Conservation (phyloP, 495 filamentous ascomycete species). For the Talaromyces liani region DNA sequence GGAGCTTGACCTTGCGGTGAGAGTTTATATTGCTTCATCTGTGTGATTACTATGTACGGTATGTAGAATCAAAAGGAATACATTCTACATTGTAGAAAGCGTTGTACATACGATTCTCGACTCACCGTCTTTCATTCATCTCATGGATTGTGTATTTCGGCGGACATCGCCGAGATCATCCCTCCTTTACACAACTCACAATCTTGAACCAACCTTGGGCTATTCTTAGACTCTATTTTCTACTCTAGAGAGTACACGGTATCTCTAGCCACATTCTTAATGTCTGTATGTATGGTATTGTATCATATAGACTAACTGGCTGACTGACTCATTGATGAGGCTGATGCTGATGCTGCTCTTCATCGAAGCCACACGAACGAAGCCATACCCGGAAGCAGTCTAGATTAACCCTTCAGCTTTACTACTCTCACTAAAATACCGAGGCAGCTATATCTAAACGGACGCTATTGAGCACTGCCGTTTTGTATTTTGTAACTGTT, state of each 20-base stretch:
- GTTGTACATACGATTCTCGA: background rate
- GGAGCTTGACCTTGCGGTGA: background rate
- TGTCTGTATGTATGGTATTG: background rate
- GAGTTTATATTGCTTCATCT: background rate
- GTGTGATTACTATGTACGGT: background rate
- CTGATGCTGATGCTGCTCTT: background rate
- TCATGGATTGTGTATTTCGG: background rate
- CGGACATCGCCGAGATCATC: background rate
- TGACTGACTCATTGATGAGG: background rate
- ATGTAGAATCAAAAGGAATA: background rate
- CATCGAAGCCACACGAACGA: background rate
- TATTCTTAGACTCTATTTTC: background rate
- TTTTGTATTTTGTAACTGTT: background rate
- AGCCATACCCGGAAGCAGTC: background rate
- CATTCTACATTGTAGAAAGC: background rate
- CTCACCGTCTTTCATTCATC: background rate
- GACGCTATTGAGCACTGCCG: background rate
- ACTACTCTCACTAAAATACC: background rate
- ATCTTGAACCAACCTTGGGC: background rate
- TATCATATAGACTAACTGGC: background rate
- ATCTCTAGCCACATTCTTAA: background rate
- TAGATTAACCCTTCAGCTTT: background rate
- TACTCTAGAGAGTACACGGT: background rate
- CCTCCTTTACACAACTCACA: background rate
- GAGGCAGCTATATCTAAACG: background rate